A percentile compares a stretch with the other conserved stretches of the same genome.
phyloP scores from a whole-genome alignment of 208 protist species.

The Leishmania major region DNA sequence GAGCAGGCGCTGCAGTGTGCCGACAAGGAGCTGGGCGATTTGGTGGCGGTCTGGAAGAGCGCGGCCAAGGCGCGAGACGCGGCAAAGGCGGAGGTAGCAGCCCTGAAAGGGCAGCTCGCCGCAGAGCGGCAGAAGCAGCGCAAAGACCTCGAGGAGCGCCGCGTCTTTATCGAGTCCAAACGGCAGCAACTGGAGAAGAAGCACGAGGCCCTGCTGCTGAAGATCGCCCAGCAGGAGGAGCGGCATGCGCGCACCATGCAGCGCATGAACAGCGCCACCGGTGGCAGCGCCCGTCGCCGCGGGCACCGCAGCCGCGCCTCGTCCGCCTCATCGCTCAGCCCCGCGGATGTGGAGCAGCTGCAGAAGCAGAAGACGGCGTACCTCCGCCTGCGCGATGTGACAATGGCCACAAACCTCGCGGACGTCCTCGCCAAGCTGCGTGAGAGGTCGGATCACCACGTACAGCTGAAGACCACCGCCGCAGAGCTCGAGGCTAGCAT shows the following conservation, averaged over 20 bases:
- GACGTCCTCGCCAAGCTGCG: constrained; percentile 92
- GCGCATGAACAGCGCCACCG: constrained; percentile 5
- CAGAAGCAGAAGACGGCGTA: constrained; percentile 87
- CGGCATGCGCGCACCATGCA: constrained; percentile 43
- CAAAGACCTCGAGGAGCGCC: constrained; percentile 87
- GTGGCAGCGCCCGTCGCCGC: constrained; percentile 16
- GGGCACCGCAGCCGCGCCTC: constrained; percentile 27
- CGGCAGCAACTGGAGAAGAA: constrained; percentile 72
- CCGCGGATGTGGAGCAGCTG: constrained; percentile 78
- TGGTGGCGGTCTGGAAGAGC: constrained; percentile 87
- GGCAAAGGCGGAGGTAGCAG: constrained; percentile 78
- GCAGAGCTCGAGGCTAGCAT: constrained; percentile 71
- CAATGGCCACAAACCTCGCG: constrained; percentile 69
- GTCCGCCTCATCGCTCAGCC: constrained; percentile 31
- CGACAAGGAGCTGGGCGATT: constrained; percentile 90
- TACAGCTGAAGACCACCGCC: constrained; percentile 65
- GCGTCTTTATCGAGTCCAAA: constrained; percentile 77
- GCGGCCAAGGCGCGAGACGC: constrained; percentile 83
- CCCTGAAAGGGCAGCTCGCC: constrained; percentile 66
- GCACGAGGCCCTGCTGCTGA: constrained; percentile 56
- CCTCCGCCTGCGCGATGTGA: constrained; percentile 92
- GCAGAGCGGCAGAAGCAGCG: constrained; percentile 80
- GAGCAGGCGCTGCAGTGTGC: constrained; percentile 89
- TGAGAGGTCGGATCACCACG: constrained; percentile 83
- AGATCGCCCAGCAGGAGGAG: constrained; percentile 77